These are phyloP conservation scores for Ophiostoma novo-ulmi DNA, from an alignment of 2,329 filamentous ascomycete species.

Conservation along the genomic window DNA sequence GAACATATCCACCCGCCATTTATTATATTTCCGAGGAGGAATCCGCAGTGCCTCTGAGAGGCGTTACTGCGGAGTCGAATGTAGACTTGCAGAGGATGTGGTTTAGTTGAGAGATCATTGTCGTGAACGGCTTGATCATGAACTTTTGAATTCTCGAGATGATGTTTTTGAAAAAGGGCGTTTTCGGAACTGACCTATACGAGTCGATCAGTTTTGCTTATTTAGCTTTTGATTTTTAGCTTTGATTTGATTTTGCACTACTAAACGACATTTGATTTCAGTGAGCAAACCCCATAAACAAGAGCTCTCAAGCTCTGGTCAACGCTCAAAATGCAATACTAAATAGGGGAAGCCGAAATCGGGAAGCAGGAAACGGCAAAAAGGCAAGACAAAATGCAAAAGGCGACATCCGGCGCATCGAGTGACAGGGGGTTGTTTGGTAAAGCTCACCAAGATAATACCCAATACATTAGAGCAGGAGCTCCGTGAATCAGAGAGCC, in stretches of 20 bases:
- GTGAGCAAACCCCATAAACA: too few relatives aligned
- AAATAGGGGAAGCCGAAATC: neutral
- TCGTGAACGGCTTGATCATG: neutral
- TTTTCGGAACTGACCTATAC: neutral
- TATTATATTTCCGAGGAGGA: neutral
- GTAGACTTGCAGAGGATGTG: neutral
- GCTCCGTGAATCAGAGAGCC: neutral
- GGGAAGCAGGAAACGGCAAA: neutral
- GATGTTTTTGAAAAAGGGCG: neutral
- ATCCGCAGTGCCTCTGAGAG: too few relatives aligned
- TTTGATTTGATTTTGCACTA: neutral
- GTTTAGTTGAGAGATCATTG: neutral
- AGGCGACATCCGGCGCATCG: slow-evolving; percentile 1
- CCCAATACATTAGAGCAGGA: neutral
- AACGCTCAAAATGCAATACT: neutral
- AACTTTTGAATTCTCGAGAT: neutral
- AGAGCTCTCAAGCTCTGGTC: neutral
- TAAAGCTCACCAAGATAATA: neutral
- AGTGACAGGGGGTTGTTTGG: neutral
- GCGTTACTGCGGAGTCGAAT: too few relatives aligned
- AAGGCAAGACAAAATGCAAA: neutral
- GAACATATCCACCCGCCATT: neutral
- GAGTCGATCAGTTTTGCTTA: neutral
- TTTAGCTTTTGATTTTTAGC: neutral
- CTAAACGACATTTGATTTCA: too few relatives aligned